phyloP scores from a whole-genome alignment of 1,139 yeast species.

The Blastobotrys persicus region DNA sequence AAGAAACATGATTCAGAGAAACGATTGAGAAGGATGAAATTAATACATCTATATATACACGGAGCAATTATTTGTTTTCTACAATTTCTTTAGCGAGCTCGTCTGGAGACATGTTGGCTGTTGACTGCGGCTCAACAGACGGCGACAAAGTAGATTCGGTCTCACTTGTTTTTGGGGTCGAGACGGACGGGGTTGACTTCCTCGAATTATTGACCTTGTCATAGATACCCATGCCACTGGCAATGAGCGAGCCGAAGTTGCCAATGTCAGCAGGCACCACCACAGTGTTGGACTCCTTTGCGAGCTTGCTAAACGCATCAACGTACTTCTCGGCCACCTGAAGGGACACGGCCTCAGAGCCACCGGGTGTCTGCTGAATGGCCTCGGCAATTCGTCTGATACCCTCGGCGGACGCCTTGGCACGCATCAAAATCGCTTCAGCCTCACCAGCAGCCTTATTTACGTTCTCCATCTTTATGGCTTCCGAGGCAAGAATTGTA shows the following conservation, averaged over 20 bases:
- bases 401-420: slow-evolving; percentile 77
- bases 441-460: slow-evolving; percentile 71
- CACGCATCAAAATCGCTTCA: slow-evolving; percentile 61
- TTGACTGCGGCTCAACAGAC: background rate
- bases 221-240: slow-evolving; percentile 72
- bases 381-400: slow-evolving; percentile 64
- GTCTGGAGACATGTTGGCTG: background rate
- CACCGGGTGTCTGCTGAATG: slow-evolving; percentile 65
- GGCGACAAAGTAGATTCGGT: slow-evolving; percentile 4
- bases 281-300: slow-evolving; percentile 76
- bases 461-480: slow-evolving; percentile 57
- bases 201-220: slow-evolving; percentile 45
- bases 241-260: slow-evolving; percentile 72
- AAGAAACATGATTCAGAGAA: too few relatives aligned
- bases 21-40: background rate
- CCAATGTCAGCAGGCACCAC: slow-evolving; percentile 75
- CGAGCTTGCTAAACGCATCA: slow-evolving; percentile 76
- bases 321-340: slow-evolving; percentile 84
- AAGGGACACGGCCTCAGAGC: slow-evolving; percentile 69
- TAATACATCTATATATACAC: slow-evolving; percentile 1
- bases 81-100: slow-evolving; percentile 3
- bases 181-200: background rate
- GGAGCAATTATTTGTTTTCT: background rate
- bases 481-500: slow-evolving; percentile 69
- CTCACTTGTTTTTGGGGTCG: slow-evolving; percentile 2